These are phyloP conservation scores for Aciculoconidium aculeatum DNA, from an alignment of 805 yeast genomes.

Conservation along the genomic window DNA sequence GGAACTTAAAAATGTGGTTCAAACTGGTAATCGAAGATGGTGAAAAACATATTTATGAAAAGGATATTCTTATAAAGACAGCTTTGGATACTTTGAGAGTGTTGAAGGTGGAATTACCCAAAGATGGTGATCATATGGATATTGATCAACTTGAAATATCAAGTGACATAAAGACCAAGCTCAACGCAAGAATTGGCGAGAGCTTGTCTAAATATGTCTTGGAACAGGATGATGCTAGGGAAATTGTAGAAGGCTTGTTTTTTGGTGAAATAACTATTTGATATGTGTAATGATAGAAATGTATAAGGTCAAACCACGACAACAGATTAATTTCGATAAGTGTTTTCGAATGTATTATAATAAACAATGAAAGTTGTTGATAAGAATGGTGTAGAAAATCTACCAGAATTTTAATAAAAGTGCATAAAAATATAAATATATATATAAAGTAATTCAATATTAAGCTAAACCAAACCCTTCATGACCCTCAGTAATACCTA, in stretches of 20 bases:
- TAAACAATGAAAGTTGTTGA: no score
- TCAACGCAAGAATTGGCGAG: conserved; percentile 57
- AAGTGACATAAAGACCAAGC: conserved; percentile 31
- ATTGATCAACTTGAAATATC: conserved; percentile 22
- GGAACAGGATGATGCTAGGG: conserved; percentile 42
- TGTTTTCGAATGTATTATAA: no score
- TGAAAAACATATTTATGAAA: conserved; percentile 40
- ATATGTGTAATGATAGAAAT: no score
- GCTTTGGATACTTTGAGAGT: conserved; percentile 51
- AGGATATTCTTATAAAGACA: conserved; percentile 38
- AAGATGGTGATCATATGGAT: conserved; percentile 29
- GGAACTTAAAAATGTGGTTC: conserved; percentile 81
- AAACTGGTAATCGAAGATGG: conserved; percentile 45
- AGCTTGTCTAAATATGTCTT: conserved; percentile 46
- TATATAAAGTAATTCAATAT: no score
- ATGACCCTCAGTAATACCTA: conserved; percentile 90
- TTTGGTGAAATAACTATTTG: conserved; percentile 50
- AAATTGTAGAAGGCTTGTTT: conserved; percentile 58
- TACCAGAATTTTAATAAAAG: no score
- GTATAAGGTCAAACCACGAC: no score
- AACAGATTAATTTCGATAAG: no score
- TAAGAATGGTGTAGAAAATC: no score
- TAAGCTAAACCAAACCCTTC: conserved; percentile 91
- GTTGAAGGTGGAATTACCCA: conserved; percentile 28
- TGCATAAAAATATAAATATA: no score